Percentiles rank a stretch among this genome's conserved stretches.
Evolutionary conservation across 768 basidiomycete species (phyloP).

Genomic region (Suillus brevipes): DNA sequence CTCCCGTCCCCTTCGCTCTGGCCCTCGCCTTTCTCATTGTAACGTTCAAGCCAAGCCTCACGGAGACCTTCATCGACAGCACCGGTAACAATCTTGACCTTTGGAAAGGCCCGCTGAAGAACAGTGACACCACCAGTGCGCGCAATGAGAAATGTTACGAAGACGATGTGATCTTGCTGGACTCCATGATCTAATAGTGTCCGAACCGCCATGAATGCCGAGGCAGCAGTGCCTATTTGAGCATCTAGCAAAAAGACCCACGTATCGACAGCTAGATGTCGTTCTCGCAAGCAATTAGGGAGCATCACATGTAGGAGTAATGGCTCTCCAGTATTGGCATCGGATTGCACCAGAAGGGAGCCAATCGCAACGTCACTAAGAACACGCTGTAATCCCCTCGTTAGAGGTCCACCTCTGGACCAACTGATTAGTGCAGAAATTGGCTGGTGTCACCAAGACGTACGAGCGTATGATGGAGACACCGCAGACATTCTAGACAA

Average conservation of each 20-base stretch:
- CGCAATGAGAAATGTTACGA: constrained; percentile 87
- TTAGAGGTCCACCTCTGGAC: constrained; percentile 81
- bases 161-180: constrained; percentile 79
- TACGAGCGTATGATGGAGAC: constrained; percentile 88
- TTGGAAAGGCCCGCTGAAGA: constrained; percentile 81
- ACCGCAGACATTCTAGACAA: constrained; percentile 70
- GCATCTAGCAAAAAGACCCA: constrained; percentile 91
- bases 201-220: constrained; percentile 94
- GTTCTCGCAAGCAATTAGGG: constrained; percentile 68
- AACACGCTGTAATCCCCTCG: constrained; percentile 87
- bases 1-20: constrained; percentile 48
- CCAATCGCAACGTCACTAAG: constrained; percentile 86
- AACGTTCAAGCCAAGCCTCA: constrained; percentile 70
- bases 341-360: constrained; percentile 88
- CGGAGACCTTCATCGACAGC: constrained; percentile 77
- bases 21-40: constrained; percentile 45
- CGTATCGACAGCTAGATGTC: constrained; percentile 61
- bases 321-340: constrained; percentile 83
- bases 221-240: constrained; percentile 94
- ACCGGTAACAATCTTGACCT: constrained; percentile 80
- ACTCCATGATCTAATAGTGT: constrained; percentile 93
- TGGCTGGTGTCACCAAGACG: constrained; percentile 29
- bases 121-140: constrained; percentile 77
- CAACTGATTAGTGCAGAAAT: constrained; percentile 10
- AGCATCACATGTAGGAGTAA: constrained; percentile 80